Evolutionary conservation across 495 filamentous ascomycete genomes (phyloP).

Genomic region (Aspergillus ostianus): DNA sequence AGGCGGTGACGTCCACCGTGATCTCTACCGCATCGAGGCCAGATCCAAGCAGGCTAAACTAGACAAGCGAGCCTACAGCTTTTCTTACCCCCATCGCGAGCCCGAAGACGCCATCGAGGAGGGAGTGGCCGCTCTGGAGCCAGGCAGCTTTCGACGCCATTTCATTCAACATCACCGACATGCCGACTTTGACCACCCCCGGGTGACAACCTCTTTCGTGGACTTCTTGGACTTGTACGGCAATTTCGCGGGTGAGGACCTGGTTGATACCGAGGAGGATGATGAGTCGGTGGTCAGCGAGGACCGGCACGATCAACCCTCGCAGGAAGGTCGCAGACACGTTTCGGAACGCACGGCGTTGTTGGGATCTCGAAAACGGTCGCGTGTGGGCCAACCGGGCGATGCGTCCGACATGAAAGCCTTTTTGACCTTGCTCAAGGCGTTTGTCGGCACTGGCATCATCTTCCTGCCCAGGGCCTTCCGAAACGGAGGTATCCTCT

Average conservation of each 20-base stretch:
- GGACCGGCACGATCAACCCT: constrained; percentile 19
- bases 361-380: constrained; percentile 48
- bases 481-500: constrained; percentile 89
- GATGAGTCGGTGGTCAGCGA: constrained; percentile 36
- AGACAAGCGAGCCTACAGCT: constrained; percentile 57
- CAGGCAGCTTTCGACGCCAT: constrained; percentile 61
- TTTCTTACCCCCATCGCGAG: constrained; percentile 38
- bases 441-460: constrained; percentile 90
- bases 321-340: constrained; percentile 27
- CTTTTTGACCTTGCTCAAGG: constrained; percentile 80
- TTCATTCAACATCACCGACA: constrained; percentile 54
- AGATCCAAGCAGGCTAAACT: constrained; percentile 36
- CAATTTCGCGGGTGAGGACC: constrained; percentile 68
- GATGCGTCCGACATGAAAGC: constrained; percentile 60
- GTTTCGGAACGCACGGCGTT: constrained; percentile 46
- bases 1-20: constrained; percentile 67
- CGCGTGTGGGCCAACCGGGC: constrained; percentile 42
- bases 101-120: constrained; percentile 43
- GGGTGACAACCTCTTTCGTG: constrained; percentile 60
- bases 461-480: constrained; percentile 85
- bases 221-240: constrained; percentile 70
- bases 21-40: constrained; percentile 63
- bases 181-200: constrained; percentile 38
- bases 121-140: constrained; percentile 44
- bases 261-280: constrained; percentile 64